Evolutionary conservation across 805 yeast species (phyloP), one percentile per base, ranked within the genome.

Genomic region (Candida argentea): DNA sequence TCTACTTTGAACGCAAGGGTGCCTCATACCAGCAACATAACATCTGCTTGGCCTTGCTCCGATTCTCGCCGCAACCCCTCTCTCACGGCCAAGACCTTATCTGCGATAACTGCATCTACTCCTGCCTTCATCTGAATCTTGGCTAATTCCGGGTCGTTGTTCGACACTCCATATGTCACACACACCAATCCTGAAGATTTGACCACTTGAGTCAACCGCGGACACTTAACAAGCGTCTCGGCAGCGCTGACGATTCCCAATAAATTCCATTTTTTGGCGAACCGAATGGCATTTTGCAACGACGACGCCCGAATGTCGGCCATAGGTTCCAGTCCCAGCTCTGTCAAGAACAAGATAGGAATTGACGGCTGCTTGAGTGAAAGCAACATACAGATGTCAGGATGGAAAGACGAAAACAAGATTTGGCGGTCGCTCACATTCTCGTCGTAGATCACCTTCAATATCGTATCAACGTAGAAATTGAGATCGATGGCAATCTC

Each of bases 51-150:
- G n/a, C n/a, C n/a, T n/a, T n/a, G n/a, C n/a, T n/a, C n/a, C n/a
- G n/a, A n/a, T n/a, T 52, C 58, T 27, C 40, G 43, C 33, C 67
- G 70, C 36, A 87, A 63, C 5, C 83, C 95, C 42, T 79, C 79
- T 47, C 94, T 67, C n/a, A 87, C 93, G 0, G 95, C 95, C 44
- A 87, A 63, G 2, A 89, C 97, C 31, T 84, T 77, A 54, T 89
- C 97, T 3, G 84, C 96, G 55, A 89, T 89, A n/a, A 89, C 96
- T 0, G 98, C 98, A 62, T 89, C 97, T 8, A 89, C 95, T 6
- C 97, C 97, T 3, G 93, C 87, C 37, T 73, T 75, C 78, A 89
- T 78, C 53, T 89, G 95, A 32, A 81, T 60, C 40, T 74, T 76
- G 16, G 94, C 86, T 36, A 76, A 75, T 32, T 73, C 85, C 0